Evolutionary conservation across 345 rosid genomes (phyloP).

Genomic region (Cardamine chenopodiifolia): DNA sequence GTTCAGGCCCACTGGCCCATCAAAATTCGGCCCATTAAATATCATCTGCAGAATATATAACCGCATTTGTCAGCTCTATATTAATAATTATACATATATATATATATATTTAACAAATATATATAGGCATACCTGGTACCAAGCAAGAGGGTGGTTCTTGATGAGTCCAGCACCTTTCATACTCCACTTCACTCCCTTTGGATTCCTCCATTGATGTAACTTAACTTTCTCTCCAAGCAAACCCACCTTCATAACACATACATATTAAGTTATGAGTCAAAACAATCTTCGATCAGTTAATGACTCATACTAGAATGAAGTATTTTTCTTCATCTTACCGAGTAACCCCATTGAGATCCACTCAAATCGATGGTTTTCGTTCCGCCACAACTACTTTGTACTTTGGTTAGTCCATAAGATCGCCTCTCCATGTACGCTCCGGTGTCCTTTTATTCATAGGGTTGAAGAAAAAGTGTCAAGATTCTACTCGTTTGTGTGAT

Average conservation of each 20-base stretch:
- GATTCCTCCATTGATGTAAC: slow-evolving; percentile 44
- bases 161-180: slow-evolving; percentile 38
- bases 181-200: slow-evolving; percentile 56
- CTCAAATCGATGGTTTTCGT: slow-evolving; percentile 45
- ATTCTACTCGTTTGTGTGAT: neutral
- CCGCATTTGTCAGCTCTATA: neutral
- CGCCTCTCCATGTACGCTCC: slow-evolving; percentile 73
- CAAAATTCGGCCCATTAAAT: slow-evolving; percentile 63
- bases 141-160: slow-evolving; percentile 55
- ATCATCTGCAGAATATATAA: slow-evolving; percentile 43
- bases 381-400: slow-evolving; percentile 47
- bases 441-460: slow-evolving; percentile 59
- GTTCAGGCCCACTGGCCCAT: slow-evolving; percentile 61
- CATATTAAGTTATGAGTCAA: slow-evolving; percentile 11
- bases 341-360: slow-evolving; percentile 70
- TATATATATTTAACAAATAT: neutral
- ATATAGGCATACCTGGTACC: slow-evolving; percentile 73
- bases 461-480: neutral
- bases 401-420: slow-evolving; percentile 55
- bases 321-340: slow-evolving; percentile 45
- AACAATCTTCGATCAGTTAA: neutral
- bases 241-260: slow-evolving; percentile 55
- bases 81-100: too few relatives aligned
- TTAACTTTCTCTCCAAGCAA: slow-evolving; percentile 66
- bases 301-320: neutral